A percentile compares a stretch with the other conserved stretches of the same genome.
Evolutionary conservation across 2,329 filamentous ascomycete genomes (phyloP).

Genomic region (Aspergillus pseudoglaucus): DNA sequence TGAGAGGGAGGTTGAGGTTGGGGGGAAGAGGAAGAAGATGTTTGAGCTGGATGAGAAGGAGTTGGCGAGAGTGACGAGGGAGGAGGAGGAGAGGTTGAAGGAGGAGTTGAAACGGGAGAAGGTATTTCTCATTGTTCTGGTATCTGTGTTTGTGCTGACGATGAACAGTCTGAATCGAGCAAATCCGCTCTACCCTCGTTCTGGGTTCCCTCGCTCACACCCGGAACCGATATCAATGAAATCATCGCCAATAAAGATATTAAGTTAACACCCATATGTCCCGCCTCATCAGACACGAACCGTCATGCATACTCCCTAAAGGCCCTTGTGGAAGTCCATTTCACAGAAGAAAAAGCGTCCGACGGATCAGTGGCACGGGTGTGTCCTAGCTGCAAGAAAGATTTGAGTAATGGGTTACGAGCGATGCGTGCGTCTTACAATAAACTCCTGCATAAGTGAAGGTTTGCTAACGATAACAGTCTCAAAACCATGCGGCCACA

Average conservation of each 20-base stretch:
- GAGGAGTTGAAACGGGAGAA: constrained; percentile 67
- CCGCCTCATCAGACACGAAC: constrained; percentile 59
- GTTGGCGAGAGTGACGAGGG: constrained; percentile 60
- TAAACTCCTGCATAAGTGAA: background rate
- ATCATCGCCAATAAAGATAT: constrained; percentile 53
- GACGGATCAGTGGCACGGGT: constrained; percentile 45
- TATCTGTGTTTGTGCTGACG: background rate
- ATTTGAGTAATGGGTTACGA: constrained; percentile 71
- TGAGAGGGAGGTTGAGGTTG: constrained; percentile 39
- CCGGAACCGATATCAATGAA: constrained; percentile 52
- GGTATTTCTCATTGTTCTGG: constrained; percentile 33
- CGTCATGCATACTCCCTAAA: constrained; percentile 74
- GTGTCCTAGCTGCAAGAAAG: constrained; percentile 83
- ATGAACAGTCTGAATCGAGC: constrained; percentile 43
- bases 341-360: constrained; percentile 62
- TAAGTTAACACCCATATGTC: constrained; percentile 69
- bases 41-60: constrained; percentile 75
- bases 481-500: constrained; percentile 83
- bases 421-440: constrained; percentile 52
- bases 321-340: constrained; percentile 66
- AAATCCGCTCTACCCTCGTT: constrained; percentile 75
- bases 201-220: constrained; percentile 84
- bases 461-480: constrained; percentile 36
- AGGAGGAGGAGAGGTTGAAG: constrained; percentile 64
- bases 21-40: constrained; percentile 62